phyloP scores from a whole-genome alignment of 169 alveolate species.

The Plasmodium vivax region DNA sequence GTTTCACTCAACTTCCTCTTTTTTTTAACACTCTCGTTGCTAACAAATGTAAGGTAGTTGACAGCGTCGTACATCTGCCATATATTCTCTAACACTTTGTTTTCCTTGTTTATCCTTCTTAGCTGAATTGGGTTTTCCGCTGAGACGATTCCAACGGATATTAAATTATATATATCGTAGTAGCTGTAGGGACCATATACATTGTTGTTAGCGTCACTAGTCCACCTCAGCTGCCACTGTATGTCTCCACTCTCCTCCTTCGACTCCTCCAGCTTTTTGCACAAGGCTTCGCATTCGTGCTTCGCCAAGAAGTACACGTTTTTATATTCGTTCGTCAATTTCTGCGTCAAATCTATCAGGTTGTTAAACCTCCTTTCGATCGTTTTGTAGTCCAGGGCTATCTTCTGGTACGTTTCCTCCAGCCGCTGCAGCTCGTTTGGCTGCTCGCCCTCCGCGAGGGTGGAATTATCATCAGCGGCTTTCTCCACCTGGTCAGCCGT shows the following conservation, averaged over 20 bases:
- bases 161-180: conserved; percentile 66
- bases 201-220: conserved; percentile 42
- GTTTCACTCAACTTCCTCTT: conserved; percentile 47
- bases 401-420: conserved; percentile 29
- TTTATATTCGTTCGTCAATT: conserved; percentile 63
- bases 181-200: conserved; percentile 67
- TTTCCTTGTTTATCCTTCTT: conserved; percentile 66
- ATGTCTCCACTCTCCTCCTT: conserved; percentile 51
- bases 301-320: conserved; percentile 71
- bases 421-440: conserved; percentile 19
- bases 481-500: neutral
- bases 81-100: conserved; percentile 52
- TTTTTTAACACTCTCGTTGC: conserved; percentile 63
- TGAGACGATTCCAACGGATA: conserved; percentile 49
- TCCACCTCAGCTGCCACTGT: conserved; percentile 69
- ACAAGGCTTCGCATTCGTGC: conserved; percentile 48
- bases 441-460: neutral
- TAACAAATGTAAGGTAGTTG: conserved; percentile 63
- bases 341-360: conserved; percentile 69
- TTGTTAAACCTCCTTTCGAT: conserved; percentile 69
- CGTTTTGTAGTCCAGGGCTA: conserved; percentile 56
- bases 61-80: conserved; percentile 75
- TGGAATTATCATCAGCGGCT: neutral
- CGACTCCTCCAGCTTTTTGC: conserved; percentile 58
- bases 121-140: conserved; percentile 54